Base-by-base conservation (phyloP, 1,284 basidiomycete species). In the Puccinia triticina region DNA sequence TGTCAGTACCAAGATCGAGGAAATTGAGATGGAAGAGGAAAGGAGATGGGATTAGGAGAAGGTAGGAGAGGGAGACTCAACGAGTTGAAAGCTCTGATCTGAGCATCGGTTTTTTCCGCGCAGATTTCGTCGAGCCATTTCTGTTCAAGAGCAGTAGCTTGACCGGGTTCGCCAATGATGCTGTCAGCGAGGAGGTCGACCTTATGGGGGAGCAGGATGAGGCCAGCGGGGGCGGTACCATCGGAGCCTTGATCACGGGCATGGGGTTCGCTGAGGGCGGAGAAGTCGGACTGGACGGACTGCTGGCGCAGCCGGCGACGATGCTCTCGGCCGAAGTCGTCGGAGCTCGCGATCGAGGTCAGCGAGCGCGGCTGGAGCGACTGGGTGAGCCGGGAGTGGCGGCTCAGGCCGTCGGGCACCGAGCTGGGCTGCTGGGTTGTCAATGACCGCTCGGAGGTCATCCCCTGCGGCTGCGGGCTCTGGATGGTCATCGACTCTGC, bases 51-150 rank as follows among this genome's bases (percentile, higher is more conserved):
- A 23, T 40, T 12, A 37, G 12, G 10, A 53, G 50, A 18, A 48
- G 29, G 12, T 43, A 61, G 23, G 34, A 40, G 55, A 32, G 53
- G 26, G 5, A 32, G 29, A 81, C 79, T 32, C 34, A 50, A 81
- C 79, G 71, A 74, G 48, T 81, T 81, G 79, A 81, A 74, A n/a
- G 79, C 53, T n/a, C 57, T 50, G 18, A 81, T 73, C 59, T 73
- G 57, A n/a, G 69, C 37, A 21, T 81, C 71, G 48, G 69, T 40
- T 59, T 81, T 81, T 7, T 74, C 71, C 11, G 46, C 40, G 32
- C 79, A 81, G 29, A 81, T 71, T 40, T 81, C 79, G 46, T 81
- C 71, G 23, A 81, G 34, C 79, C 79, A 81, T 64, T 59, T 73
- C 43, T 72, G 69, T 32, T 81, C 69, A 34, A 73, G n/a, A 14